A percentile compares a stretch with the other conserved stretches of the same genome.
These are phyloP conservation scores for Ascoidea asiatica DNA, from an alignment of 805 yeast species.

Conservation along the genomic window DNA sequence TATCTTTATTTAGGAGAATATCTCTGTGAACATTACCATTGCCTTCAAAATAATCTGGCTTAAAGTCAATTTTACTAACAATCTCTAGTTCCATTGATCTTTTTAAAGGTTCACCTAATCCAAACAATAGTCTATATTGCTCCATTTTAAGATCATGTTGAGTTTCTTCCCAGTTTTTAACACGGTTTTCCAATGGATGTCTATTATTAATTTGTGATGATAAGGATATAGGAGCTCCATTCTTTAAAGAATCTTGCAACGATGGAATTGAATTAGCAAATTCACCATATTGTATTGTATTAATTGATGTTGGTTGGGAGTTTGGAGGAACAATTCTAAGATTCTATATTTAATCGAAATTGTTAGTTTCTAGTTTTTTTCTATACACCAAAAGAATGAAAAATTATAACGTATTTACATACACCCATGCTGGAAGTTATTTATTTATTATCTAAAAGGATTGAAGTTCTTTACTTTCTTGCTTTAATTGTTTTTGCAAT, in stretches of 20 bases:
- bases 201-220: constrained; percentile 54
- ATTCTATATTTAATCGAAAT: constrained; percentile 18
- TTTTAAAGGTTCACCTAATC: constrained; percentile 88
- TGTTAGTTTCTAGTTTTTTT: no score
- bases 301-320: constrained; percentile 30
- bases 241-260: constrained; percentile 54
- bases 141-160: constrained; percentile 62
- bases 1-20: constrained; percentile 66
- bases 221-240: constrained; percentile 41
- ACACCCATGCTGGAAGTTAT: no score
- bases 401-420: no score
- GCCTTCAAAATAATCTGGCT: constrained; percentile 34
- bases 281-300: constrained; percentile 36
- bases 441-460: no score
- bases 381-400: no score
- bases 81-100: constrained; percentile 80
- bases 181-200: constrained; percentile 77
- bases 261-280: constrained; percentile 43
- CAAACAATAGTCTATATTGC: constrained; percentile 70
- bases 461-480: no score
- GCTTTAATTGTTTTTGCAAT: no score
- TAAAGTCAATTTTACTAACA: constrained; percentile 55
- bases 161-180: constrained; percentile 68
- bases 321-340: constrained; percentile 43
- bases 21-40: constrained; percentile 65